Evolutionary conservation across 306 rosid species (phyloP), one percentile per base, ranked within the genome.

Genomic region (Inga laurina): DNA sequence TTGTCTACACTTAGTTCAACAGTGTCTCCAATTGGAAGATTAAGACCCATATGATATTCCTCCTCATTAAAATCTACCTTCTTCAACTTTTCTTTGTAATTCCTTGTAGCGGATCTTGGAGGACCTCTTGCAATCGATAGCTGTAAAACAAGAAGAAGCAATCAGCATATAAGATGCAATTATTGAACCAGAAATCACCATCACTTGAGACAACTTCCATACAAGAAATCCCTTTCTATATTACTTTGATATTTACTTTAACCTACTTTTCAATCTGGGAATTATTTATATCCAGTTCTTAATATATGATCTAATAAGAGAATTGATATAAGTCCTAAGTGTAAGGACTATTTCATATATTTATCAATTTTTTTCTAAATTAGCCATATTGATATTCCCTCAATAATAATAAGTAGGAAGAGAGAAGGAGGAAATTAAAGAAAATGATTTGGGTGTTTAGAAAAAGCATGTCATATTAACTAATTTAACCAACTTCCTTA

Each of bases 101-200:
- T 92, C 80, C 10, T 83, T 44, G 73, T 66, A 39, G 98, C 93
- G 30, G 87, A 91, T 84, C 84, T 87, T 44, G 95, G 94, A 73
- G 88, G 94, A 79, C 93, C 96, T 86, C 87, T 90, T 2, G 96
- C 98, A 76, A 95, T 77, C 16, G 97, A 84, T 10, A 85, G 90
- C 97, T 93, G 87, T 19, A 68, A 82, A 81, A 64, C 35, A 82
- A 21, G 4, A 62, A 78, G 24, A 65, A 79, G n/a, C 12, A 24
- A 34, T 54, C 18, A 81, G 48, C 7, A 66, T 74, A 39, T 8
- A 72, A 4, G 65, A 12, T 19, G 46, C 52, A 68, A 18, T 24
- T 19, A 27, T 30, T 45, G 49, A 75, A 61, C 72, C 43, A 41
- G 32, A 54, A 56, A 5, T 37, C 51, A 57, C 24, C 35, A 71